Evolutionary conservation across 306 rosid species (phyloP).

Genomic region (Arachis stenosperma): DNA sequence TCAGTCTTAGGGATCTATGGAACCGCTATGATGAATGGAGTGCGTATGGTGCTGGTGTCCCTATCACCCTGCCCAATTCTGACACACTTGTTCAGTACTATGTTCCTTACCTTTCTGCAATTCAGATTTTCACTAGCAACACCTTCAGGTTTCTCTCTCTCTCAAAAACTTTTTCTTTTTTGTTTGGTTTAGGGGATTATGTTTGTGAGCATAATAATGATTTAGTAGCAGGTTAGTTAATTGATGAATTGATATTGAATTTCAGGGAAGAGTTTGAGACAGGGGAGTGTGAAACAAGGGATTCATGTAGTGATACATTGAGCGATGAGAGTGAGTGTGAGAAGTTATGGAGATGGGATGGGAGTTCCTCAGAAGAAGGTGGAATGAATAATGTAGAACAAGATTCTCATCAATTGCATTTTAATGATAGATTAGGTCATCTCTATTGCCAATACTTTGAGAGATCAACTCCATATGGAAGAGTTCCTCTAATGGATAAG

Average conservation of each 20-base stretch:
- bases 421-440: conserved; percentile 72
- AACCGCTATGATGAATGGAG: conserved; percentile 94
- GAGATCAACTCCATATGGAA: conserved; percentile 91
- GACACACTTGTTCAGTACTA: conserved; percentile 91
- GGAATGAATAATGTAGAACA: conserved; percentile 62
- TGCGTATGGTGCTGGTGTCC: conserved; percentile 95
- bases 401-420: conserved; percentile 49
- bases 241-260: neutral
- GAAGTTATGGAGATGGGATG: conserved; percentile 93
- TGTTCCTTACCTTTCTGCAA: conserved; percentile 96
- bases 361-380: conserved; percentile 84
- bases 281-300: conserved; percentile 71
- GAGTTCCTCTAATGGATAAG: conserved; percentile 97
- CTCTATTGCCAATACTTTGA: conserved; percentile 86
- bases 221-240: too few relatives aligned
- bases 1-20: conserved; percentile 87
- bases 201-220: too few relatives aligned
- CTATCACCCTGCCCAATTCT: conserved; percentile 61
- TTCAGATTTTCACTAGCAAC: conserved; percentile 90
- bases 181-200: too few relatives aligned
- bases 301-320: conserved; percentile 75
- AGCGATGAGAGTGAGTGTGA: conserved; percentile 92
- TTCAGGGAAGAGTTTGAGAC: conserved; percentile 70
- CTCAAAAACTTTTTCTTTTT: too few relatives aligned
- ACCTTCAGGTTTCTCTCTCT: conserved; percentile 57